Evolutionary conservation across 768 basidiomycete species (phyloP), one percentile per base, ranked within the genome.

Genomic region (Dentipellis sp.): DNA sequence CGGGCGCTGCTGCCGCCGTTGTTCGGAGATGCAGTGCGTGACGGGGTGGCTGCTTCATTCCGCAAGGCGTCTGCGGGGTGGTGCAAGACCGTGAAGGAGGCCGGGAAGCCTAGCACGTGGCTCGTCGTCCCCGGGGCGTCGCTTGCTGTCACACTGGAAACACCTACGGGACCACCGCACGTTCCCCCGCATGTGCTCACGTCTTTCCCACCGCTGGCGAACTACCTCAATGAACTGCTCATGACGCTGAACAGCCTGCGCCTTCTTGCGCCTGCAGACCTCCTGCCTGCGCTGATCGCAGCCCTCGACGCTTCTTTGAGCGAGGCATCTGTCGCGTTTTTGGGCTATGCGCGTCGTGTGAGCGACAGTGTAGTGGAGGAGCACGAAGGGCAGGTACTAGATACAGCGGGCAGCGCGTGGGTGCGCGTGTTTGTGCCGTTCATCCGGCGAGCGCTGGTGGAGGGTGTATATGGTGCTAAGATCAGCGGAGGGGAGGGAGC

Each of bases 221-320:
- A 58, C 1, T 78, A 81, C 57, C 77, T 84, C 42, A 97, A 97
- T 64, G 78, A 82, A 3, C 69, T 92, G 21, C 73, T 94, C 3
- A 75, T 80, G 5, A 76, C 85, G 1, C 71, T 97, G 46, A 97
- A 97, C 67, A 77, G 83, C 2, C 72, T 97, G 19, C 85, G 94
- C 3, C 74, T 92, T 10, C 79, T 95, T 11, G 88, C 88, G 2
- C 91, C 92, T 2, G 71, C 80, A 11, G 74, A 73, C 10, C 74
- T 87, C n/a, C 64, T 83, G 48, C 62, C 64, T 0, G 74, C 77
- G n/a, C 70, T 91, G 10, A 64, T 74, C 1, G 62, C 62, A 0
- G 69, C 73, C n/a, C 70, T 90, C 21, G 83, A 86, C 50, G 67
- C 63, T 3, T 71, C 77, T 7, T 71, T 92, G 16, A 74, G 71